Conservation (phyloP, 139 green algal genomes). For the Coelastrella sp. region DNA sequence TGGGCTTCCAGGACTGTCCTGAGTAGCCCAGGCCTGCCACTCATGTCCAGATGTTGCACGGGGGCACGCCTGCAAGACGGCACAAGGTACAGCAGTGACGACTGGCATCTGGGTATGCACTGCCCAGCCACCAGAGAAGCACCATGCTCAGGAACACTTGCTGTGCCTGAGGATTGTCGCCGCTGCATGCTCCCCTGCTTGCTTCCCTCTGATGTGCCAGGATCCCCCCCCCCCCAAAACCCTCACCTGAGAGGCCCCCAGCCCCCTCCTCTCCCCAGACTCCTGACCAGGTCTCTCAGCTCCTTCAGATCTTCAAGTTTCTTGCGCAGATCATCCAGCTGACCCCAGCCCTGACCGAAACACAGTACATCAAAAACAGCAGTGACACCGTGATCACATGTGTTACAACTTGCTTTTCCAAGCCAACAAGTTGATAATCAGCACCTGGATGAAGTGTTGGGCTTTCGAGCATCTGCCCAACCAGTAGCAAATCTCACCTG, state of each 20-base stretch:
- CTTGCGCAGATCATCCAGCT: constrained; percentile 63
- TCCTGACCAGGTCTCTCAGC: constrained; percentile 87
- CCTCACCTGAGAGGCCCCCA: constrained; percentile 83
- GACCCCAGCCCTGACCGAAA: constrained; percentile 21
- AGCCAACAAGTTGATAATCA: neutral
- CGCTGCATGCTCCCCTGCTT: neutral
- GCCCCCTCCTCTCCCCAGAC: constrained; percentile 83
- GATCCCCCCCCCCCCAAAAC: neutral
- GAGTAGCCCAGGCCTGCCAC: constrained; percentile 80
- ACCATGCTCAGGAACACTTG: too few relatives aligned
- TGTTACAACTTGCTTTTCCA: neutral
- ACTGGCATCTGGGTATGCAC: neutral
- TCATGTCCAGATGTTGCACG: constrained; percentile 68
- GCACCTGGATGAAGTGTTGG: too few relatives aligned
- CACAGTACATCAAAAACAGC: neutral
- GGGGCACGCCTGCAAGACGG: constrained; percentile 51
- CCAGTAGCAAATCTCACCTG: neutral
- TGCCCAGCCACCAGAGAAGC: neutral
- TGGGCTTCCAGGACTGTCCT: constrained; percentile 86
- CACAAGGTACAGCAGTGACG: neutral
- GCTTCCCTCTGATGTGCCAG: neutral
- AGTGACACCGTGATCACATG: neutral
- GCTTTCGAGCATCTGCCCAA: too few relatives aligned
- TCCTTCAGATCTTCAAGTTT: constrained; percentile 89
- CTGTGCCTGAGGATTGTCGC: too few relatives aligned